phyloP scores from a whole-genome alignment of 177 flowering plant genomes.

The Vitis hybrid region DNA sequence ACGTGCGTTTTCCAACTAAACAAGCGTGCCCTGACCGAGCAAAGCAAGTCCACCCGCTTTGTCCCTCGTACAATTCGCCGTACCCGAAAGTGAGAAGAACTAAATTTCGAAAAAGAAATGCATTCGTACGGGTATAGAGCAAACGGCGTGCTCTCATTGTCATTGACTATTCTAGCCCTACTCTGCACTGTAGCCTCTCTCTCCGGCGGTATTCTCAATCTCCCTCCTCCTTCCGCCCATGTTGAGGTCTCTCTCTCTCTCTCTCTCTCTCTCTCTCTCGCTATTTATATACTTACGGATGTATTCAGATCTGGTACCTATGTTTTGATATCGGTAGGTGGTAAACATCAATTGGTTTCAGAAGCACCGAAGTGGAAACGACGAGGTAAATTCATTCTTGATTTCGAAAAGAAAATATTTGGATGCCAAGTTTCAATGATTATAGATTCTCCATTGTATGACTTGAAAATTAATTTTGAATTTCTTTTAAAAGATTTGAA shows the following conservation, averaged over 20 bases:
- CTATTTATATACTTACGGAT: conserved; percentile 6
- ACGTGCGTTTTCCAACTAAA: no score
- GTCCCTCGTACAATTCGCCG: no score
- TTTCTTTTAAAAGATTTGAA: no score
- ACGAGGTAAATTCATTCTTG: conserved; percentile 53
- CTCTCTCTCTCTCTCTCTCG: neutral
- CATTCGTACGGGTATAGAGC: conserved; percentile 81
- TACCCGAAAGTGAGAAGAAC: no score
- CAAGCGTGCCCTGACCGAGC: no score
- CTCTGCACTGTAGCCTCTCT: conserved; percentile 78
- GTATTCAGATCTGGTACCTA: neutral
- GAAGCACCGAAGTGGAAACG: conserved; percentile 80
- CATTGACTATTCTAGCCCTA: conserved; percentile 71
- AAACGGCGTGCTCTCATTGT: conserved; percentile 73
- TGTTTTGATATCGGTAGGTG: conserved; percentile 33
- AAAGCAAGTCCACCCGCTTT: no score
- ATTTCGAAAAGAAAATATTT: neutral
- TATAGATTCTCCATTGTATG: no score
- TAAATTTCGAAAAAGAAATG: conserved; percentile 34
- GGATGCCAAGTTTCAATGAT: no score
- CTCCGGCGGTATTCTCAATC: conserved; percentile 75
- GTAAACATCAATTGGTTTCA: conserved; percentile 80
- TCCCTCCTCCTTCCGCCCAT: conserved; percentile 63
- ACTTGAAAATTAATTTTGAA: no score
- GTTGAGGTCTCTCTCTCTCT: conserved; percentile 48